A percentile compares a stretch with the other conserved stretches of the same genome.
phyloP scores from a whole-genome alignment of 164 flowering plant species.

The Magnolia officinalis region DNA sequence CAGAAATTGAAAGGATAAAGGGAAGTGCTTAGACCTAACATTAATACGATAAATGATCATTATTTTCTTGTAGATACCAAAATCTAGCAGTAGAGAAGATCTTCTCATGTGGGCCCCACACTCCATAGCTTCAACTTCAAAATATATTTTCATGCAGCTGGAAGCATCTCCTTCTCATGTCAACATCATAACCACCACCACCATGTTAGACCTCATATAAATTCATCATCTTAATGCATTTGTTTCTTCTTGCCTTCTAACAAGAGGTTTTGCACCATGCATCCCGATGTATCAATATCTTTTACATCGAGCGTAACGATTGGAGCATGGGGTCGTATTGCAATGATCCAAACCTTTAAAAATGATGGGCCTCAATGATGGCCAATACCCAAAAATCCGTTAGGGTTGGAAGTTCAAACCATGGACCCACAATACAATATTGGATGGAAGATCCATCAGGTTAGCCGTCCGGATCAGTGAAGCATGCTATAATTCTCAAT shows the following conservation, averaged over 20 bases:
- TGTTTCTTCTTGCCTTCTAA: neutral
- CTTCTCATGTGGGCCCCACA: neutral
- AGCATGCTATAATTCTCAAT: no score
- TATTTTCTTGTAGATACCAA: neutral
- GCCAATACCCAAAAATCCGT: no score
- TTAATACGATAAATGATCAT: neutral
- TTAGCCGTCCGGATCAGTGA: no score
- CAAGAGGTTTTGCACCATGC: neutral
- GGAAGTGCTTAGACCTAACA: neutral
- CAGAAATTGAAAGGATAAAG: neutral
- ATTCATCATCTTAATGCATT: neutral
- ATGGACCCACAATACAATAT: no score
- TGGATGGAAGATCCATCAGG: no score
- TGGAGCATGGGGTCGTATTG: neutral
- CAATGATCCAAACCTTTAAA: neutral
- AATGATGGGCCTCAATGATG: neutral
- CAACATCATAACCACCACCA: neutral
- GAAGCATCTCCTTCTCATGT: neutral
- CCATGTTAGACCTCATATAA: neutral
- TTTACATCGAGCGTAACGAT: no score
- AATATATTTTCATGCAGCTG: neutral
- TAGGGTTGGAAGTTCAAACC: no score
- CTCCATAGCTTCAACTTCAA: neutral
- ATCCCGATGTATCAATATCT: no score
- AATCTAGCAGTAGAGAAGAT: neutral